Base-by-base conservation (phyloP, 768 basidiomycete genomes). In the Kwoniella sp. region DNA sequence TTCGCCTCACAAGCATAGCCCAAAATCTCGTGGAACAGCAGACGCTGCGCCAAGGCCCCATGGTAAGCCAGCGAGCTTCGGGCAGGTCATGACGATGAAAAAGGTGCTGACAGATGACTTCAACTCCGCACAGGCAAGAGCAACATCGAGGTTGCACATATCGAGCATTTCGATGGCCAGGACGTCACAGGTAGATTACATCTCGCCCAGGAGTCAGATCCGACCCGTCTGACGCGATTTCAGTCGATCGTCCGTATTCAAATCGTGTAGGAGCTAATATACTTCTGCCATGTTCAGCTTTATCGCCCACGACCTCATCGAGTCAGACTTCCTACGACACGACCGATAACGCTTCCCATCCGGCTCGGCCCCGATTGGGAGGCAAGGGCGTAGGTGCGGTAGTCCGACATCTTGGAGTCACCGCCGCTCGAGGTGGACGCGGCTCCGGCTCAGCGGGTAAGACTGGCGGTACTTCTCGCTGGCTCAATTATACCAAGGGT, bases 341-440 rank as follows among this genome's bases (percentile, higher is more conserved):
- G 8, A 29, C 62, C 11, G 59, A 68, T n/a, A 38, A 63, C 31
- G n/a, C 55, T 28, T 34, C 50, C 25, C 57, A 68, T 23, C 38
- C 66, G 4, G 52, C 51, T 52, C 61, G 61, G 38, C 66, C 66
- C 23, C 41, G 59, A 1, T 23, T 62, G 26, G 25, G 53, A 9
- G 53, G 30, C 25, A 47, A 31, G 13, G 61, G 51, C 29, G 45
- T 63, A 30, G 55, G 61, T 37, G 55, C 61, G 12, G 29, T 67
- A 25, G 48, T 51, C 28, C 55, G 30, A 37, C 61, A 67, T 29
- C 52, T 63, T 28, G 29, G 38, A 2, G 37, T 25, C 25, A 22
- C 11, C 20, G 11, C 37, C 41, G 29, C 17, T 15, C 25, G 34
- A 25, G 12, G 34, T n/a, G 60, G 25, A 25, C 38, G 52, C 8